Conservation (phyloP, 176 grass and related monocot genomes). For the Juncus effusus region DNA sequence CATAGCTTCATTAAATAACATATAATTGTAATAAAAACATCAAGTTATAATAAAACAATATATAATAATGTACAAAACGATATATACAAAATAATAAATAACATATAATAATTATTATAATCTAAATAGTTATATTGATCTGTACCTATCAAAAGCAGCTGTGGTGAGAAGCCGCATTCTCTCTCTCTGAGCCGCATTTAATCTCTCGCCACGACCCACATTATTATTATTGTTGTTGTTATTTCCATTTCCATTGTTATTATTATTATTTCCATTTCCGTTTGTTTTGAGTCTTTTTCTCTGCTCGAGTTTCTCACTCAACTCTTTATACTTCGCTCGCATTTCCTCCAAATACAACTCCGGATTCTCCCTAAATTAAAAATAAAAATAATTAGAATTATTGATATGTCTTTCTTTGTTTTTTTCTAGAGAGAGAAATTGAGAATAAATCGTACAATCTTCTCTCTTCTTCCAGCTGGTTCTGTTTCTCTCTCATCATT, state of each 20-base stretch:
- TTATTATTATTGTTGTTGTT: conserved; percentile 62
- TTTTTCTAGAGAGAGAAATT: conserved; percentile 18
- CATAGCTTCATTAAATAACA: too few species aligned
- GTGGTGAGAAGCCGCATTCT: conserved; percentile 83
- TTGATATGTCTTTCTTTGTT: conserved; percentile 6
- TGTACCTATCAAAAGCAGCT: conserved; percentile 73
- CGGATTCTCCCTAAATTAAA: conserved; percentile 70
- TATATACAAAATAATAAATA: not conserved
- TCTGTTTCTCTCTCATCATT: conserved; percentile 65
- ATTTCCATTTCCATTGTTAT: conserved; percentile 34
- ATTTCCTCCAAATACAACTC: conserved; percentile 92
- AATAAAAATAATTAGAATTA: conserved; percentile 22
- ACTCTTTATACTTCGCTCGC: conserved; percentile 52
- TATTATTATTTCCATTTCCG: conserved; percentile 30
- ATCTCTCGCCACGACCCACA: conserved; percentile 78
- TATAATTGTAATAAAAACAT: too few species aligned
- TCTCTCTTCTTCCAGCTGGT: conserved; percentile 78
- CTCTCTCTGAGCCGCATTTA: conserved; percentile 93
- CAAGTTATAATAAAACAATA: not conserved
- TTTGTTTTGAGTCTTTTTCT: conserved; percentile 83
- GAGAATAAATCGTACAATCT: conserved; percentile 54
- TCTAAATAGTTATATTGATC: not conserved
- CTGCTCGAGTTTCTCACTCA: conserved; percentile 76
- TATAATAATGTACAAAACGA: not conserved
- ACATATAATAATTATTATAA: not conserved